Evolutionary conservation across 1,284 basidiomycete genomes (phyloP), one percentile per base, ranked within the genome.

Genomic region (Ganoderma sinense): DNA sequence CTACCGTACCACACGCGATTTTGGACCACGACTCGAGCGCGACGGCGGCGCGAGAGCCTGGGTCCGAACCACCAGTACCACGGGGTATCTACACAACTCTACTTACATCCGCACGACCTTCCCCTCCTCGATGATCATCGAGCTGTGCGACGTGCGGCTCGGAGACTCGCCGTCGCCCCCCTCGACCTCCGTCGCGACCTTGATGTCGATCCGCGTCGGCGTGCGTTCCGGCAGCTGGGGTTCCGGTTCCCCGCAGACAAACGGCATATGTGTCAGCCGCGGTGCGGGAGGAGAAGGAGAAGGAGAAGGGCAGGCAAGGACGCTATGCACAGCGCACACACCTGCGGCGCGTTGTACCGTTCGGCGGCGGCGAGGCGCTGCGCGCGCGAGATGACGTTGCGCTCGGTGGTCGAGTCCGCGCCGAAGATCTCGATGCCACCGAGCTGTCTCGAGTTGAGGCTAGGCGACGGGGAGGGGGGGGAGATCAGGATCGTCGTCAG

Each of bases 351-450:
- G 14, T 62, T 65, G 61, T 55, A 69, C 20, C 40, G 68, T 33
- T 69, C 68, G 23, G 66, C 55, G 8, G 68, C 23, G 23, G 68
- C 65, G 13, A 69, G 41, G 29, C 51, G 68, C 6, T 58, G 39
- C 23, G 61, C 64, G 7, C 64, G 65, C 4, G 68, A 39, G 55
- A 69, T 58, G 33, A 66, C 53, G 55, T 64, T 66, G 43, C 62
- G 56, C 8, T 14, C 48, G 18, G 43, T 45, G 8, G 56, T 29
- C 13, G 55, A 40, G 3, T 45, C 16, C 0, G 39, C 4, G 23
- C 45, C 62, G 62, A 70, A 70, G 23, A 70, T 26, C 29, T 64
- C 65, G 18, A 66, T 26, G 45, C 69, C 69, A 39, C 65, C 62
- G 29, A 33, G 53, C 6, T 18, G 26, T 14, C 53, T 31, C 29